Evolutionary conservation across 1,139 yeast genomes (phyloP).

Genomic region (Saccharomyces hybrid): DNA sequence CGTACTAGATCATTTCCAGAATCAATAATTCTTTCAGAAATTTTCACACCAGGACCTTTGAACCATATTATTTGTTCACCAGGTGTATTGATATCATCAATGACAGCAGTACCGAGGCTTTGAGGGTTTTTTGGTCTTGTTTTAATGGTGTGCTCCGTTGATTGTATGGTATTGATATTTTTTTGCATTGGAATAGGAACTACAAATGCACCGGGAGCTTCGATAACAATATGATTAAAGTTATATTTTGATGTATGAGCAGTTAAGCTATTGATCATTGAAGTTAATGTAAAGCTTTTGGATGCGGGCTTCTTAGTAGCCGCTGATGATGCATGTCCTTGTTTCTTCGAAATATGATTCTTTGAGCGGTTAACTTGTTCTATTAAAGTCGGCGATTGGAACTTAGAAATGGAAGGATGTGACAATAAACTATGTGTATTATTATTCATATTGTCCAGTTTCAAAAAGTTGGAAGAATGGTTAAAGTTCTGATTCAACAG

Average conservation of each 20-base stretch:
- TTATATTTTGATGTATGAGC: slow-evolving; percentile 24
- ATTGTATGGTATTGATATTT: slow-evolving; percentile 26
- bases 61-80: slow-evolving; percentile 61
- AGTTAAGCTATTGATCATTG: slow-evolving; percentile 17
- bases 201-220: slow-evolving; percentile 25
- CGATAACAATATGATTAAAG: slow-evolving; percentile 21
- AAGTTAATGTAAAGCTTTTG: not conserved
- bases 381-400: not conserved
- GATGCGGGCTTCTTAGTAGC: slow-evolving; percentile 6
- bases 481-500: slow-evolving; percentile 5
- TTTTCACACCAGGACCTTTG: slow-evolving; percentile 65
- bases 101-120: not conserved
- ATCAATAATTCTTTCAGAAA: slow-evolving; percentile 42
- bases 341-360: slow-evolving; percentile 11
- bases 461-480: slow-evolving; percentile 1
- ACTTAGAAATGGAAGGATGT: not conserved
- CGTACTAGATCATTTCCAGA: slow-evolving; percentile 15
- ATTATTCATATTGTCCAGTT: not conserved
- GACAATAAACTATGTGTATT: not conserved
- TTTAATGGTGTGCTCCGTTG: slow-evolving; percentile 28
- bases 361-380: not conserved
- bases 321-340: slow-evolving; percentile 18
- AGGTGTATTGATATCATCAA: not conserved
- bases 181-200: slow-evolving; percentile 27
- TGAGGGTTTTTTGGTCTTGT: slow-evolving; percentile 12